Evolutionary conservation across 305 asterid species (phyloP).

Genomic region (Fraxinus velutina): DNA sequence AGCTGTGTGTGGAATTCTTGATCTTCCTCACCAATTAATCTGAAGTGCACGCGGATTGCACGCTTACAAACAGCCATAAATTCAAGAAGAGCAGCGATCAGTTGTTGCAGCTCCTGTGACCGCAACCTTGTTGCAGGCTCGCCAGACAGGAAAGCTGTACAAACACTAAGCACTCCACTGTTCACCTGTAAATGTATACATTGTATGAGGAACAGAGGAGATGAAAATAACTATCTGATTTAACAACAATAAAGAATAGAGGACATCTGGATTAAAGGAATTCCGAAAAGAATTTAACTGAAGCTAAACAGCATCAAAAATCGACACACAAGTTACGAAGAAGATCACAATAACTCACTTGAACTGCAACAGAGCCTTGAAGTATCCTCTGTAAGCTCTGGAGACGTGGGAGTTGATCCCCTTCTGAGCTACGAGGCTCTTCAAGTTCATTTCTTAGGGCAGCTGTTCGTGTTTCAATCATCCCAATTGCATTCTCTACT

Average conservation of each 20-base stretch:
- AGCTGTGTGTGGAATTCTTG: slow-evolving; percentile 98
- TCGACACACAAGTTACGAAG: background rate
- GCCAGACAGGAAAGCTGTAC: slow-evolving; percentile 98
- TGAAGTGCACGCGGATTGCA: slow-evolving; percentile 90
- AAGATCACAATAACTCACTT: slow-evolving; percentile 46
- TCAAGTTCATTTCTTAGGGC: slow-evolving; percentile 95
- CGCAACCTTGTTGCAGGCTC: slow-evolving; percentile 98
- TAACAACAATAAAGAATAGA: background rate
- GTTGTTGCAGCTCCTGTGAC: slow-evolving; percentile 93
- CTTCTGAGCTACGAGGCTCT: slow-evolving; percentile 98
- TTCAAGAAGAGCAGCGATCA: slow-evolving; percentile 92
- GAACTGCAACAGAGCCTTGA: slow-evolving; percentile 99
- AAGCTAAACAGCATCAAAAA: background rate
- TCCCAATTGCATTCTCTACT: slow-evolving; percentile 98
- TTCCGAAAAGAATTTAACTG: background rate
- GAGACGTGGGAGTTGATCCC: slow-evolving; percentile 97
- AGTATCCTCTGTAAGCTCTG: slow-evolving; percentile 98
- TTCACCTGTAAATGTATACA: slow-evolving; percentile 59
- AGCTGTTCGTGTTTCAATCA: slow-evolving; percentile 96
- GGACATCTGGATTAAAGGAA: background rate
- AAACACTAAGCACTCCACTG: slow-evolving; percentile 95
- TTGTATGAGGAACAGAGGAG: background rate
- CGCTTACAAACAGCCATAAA: slow-evolving; percentile 99
- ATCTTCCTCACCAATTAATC: slow-evolving; percentile 94
- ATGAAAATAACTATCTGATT: background rate